Conservation (phyloP, 495 filamentous ascomycete species). For the Penicillium daleae region DNA sequence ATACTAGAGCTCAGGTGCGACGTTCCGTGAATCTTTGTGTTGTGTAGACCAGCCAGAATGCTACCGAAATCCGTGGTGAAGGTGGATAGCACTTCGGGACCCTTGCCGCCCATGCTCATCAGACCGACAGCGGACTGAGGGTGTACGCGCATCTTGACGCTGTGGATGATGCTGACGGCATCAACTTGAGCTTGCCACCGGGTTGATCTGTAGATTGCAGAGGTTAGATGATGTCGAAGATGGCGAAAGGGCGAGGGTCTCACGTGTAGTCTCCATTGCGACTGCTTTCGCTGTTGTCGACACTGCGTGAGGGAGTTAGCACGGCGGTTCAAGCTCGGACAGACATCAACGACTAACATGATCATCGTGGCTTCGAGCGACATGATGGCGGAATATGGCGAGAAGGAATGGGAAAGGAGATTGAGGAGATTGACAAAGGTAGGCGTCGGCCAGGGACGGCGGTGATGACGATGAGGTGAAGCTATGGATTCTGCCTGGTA, state of each 20-base stretch:
- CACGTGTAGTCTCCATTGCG: slow-evolving; percentile 90
- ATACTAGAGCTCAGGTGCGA: slow-evolving; percentile 89
- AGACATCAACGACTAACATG: slow-evolving; percentile 53
- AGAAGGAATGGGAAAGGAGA: slow-evolving; percentile 13
- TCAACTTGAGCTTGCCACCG: slow-evolving; percentile 95
- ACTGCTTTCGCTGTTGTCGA: slow-evolving; percentile 98
- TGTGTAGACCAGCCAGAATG: slow-evolving; percentile 89
- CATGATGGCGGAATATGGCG: slow-evolving; percentile 55
- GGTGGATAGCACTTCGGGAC: slow-evolving; percentile 94
- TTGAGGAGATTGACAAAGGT: slow-evolving; percentile 22
- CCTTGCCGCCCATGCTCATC: slow-evolving; percentile 98
- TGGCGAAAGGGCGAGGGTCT: slow-evolving; percentile 19
- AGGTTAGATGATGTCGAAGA: slow-evolving; percentile 23
- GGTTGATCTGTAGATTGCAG: slow-evolving; percentile 65
- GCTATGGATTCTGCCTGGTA: slow-evolving; percentile 32
- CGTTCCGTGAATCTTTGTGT: slow-evolving; percentile 88
- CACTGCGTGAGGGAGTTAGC: slow-evolving; percentile 53
- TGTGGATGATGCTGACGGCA: slow-evolving; percentile 92
- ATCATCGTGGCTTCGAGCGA: slow-evolving; percentile 76
- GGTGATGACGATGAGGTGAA: slow-evolving; percentile 33
- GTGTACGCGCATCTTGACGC: slow-evolving; percentile 89
- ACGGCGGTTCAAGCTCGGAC: slow-evolving; percentile 24
- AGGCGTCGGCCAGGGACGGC: slow-evolving; percentile 18
- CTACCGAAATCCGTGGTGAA: slow-evolving; percentile 94
- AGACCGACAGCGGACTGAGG: slow-evolving; percentile 95